These are phyloP conservation scores for Hypoxylon lienhwacheense DNA, from an alignment of 495 filamentous ascomycete species.

Conservation along the genomic window DNA sequence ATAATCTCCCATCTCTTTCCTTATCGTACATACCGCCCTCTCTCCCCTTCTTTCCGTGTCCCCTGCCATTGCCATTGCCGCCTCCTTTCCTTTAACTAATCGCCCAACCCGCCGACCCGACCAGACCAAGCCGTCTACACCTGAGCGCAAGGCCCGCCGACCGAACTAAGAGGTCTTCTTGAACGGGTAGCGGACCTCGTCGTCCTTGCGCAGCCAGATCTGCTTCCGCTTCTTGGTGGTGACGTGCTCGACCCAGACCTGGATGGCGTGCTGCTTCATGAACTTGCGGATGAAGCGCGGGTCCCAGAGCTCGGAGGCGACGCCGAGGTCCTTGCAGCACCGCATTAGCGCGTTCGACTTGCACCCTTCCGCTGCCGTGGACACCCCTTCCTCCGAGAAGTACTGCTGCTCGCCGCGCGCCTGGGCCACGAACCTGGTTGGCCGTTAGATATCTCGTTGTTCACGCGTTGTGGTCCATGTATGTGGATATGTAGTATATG, in stretches of 20 bases:
- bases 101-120: no score
- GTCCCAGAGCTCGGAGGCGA: slow-evolving; percentile 96
- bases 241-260: slow-evolving; percentile 70
- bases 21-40: no score
- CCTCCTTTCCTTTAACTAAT: slow-evolving; percentile 5
- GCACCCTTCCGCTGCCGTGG: slow-evolving; percentile 95
- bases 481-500: neutral
- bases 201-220: slow-evolving; percentile 85
- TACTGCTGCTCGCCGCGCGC: slow-evolving; percentile 95
- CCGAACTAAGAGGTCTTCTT: slow-evolving; percentile 64
- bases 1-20: no score
- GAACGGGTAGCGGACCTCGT: slow-evolving; percentile 74
- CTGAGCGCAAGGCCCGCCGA: no score
- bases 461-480: no score
- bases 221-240: slow-evolving; percentile 84
- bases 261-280: slow-evolving; percentile 61
- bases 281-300: slow-evolving; percentile 82
- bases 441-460: neutral
- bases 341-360: slow-evolving; percentile 96
- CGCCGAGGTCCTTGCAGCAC: slow-evolving; percentile 95
- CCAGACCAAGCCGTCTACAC: slow-evolving; percentile 10
- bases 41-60: neutral
- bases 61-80: slow-evolving; percentile 15
- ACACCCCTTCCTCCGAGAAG: slow-evolving; percentile 87
- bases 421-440: slow-evolving; percentile 76